phyloP scores from a whole-genome alignment of 2,329 filamentous ascomycete species.

The Plectosphaerella cucumerina region DNA sequence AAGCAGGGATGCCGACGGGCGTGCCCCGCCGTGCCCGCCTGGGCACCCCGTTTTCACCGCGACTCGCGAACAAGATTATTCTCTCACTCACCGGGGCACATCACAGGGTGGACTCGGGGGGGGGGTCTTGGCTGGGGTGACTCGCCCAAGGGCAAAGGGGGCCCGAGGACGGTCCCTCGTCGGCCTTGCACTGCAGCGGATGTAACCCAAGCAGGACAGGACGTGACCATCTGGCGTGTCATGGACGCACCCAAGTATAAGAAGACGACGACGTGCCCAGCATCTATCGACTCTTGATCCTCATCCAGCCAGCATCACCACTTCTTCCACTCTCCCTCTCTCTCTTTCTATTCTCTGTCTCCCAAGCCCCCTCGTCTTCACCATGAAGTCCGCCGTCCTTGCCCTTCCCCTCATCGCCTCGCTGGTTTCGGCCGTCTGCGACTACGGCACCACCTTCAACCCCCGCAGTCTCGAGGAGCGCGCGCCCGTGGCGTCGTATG shows the following conservation, averaged over 20 bases:
- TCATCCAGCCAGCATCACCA: background rate
- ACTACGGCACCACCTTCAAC: conserved; percentile 30
- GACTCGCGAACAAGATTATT: background rate
- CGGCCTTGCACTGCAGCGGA: background rate
- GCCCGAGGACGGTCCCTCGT: background rate
- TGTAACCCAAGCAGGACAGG: background rate
- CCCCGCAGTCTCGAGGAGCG: conserved; percentile 17
- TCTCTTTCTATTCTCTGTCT: background rate
- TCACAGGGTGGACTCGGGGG: background rate
- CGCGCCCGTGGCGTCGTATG: conserved; percentile 22
- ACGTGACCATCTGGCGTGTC: background rate
- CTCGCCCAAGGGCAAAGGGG: no score
- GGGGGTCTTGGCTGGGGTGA: background rate
- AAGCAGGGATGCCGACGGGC: background rate
- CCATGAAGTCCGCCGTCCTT: conserved; percentile 14
- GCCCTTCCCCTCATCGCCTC: conserved; percentile 13
- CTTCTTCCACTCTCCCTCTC: background rate
- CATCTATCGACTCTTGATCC: background rate
- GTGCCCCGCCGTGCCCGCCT: no score
- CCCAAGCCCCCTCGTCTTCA: background rate
- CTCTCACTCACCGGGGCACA: background rate
- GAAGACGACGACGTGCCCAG: background rate
- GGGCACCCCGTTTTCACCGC: background rate
- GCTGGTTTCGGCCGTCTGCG: conserved; percentile 19
- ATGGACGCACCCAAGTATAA: background rate